A percentile compares a stretch with the other conserved stretches of the same genome.
Evolutionary conservation across 2,329 filamentous ascomycete genomes (phyloP).

Genomic region (Orbilia oligospora): DNA sequence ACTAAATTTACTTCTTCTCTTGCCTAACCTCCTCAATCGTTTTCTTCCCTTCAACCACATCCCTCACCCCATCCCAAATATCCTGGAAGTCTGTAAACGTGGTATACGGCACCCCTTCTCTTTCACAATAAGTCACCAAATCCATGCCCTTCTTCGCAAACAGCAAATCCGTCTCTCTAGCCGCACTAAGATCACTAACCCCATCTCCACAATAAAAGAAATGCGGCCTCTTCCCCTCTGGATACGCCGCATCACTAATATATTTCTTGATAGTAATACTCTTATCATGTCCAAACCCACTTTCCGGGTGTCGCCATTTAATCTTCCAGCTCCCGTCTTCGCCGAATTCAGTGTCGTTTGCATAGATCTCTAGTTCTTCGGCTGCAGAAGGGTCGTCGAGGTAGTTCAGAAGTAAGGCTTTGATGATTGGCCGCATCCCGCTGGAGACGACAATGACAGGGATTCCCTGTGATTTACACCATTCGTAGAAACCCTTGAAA

Average conservation of each 20-base stretch:
- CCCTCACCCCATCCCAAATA: slow-evolving; percentile 82
- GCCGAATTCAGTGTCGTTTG: slow-evolving; percentile 86
- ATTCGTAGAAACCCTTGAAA: slow-evolving; percentile 89
- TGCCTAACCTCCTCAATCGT: slow-evolving; percentile 50
- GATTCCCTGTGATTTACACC: slow-evolving; percentile 84
- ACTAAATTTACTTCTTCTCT: not conserved
- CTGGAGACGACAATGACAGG: slow-evolving; percentile 92
- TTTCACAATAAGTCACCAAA: slow-evolving; percentile 87
- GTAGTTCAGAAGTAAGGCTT: slow-evolving; percentile 82
- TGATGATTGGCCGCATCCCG: slow-evolving; percentile 93
- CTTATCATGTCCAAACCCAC: slow-evolving; percentile 96
- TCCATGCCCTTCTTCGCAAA: slow-evolving; percentile 97
- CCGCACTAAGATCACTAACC: slow-evolving; percentile 91
- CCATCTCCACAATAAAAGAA: slow-evolving; percentile 97
- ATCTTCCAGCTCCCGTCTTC: slow-evolving; percentile 89
- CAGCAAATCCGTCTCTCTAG: slow-evolving; percentile 90
- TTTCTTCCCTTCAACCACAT: slow-evolving; percentile 71
- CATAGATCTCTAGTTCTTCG: slow-evolving; percentile 87
- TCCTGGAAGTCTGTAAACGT: slow-evolving; percentile 87
- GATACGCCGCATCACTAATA: slow-evolving; percentile 75
- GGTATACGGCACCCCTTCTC: slow-evolving; percentile 86
- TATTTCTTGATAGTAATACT: slow-evolving; percentile 91
- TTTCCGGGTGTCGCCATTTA: slow-evolving; percentile 83
- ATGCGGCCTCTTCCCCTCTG: slow-evolving; percentile 75
- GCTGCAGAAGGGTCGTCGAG: slow-evolving; percentile 78